Conservation (phyloP, 495 filamentous ascomycete genomes). For the Podospora pseudocomata region DNA sequence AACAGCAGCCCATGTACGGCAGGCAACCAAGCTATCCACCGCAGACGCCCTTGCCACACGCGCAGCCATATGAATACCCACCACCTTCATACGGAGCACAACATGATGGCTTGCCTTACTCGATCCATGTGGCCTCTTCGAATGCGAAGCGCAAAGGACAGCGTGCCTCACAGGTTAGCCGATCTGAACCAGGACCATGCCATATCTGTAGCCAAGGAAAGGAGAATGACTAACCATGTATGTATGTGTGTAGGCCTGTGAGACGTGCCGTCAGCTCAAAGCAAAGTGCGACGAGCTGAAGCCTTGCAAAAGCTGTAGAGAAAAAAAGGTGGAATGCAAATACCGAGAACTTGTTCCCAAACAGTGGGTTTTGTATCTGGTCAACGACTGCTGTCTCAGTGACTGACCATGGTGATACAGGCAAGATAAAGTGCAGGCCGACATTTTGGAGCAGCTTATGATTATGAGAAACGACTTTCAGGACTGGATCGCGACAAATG, state of each 20-base stretch:
- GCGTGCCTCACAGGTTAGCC: slow-evolving; percentile 48
- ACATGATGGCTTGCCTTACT: slow-evolving; percentile 31
- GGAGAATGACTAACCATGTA: slow-evolving; percentile 21
- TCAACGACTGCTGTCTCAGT: not conserved
- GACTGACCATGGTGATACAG: slow-evolving; percentile 32
- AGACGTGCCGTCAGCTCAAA: slow-evolving; percentile 64
- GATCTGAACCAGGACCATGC: not conserved
- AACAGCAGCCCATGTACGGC: slow-evolving; percentile 41
- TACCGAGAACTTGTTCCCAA: slow-evolving; percentile 66
- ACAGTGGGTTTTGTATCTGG: slow-evolving; percentile 47
- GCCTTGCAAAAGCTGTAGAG: slow-evolving; percentile 55
- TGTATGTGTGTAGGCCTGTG: slow-evolving; percentile 55
- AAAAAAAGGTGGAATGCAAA: slow-evolving; percentile 57
- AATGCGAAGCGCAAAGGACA: slow-evolving; percentile 49
- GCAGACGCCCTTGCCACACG: slow-evolving; percentile 42
- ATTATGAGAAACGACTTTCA: slow-evolving; percentile 35
- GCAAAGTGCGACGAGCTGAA: slow-evolving; percentile 68
- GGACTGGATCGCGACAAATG: slow-evolving; percentile 12
- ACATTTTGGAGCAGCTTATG: slow-evolving; percentile 45
- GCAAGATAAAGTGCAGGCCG: slow-evolving; percentile 50
- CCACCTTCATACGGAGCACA: slow-evolving; percentile 29
- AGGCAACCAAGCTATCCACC: slow-evolving; percentile 45
- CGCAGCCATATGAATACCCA: slow-evolving; percentile 42
- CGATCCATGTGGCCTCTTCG: slow-evolving; percentile 33
- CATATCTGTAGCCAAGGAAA: not conserved